phyloP scores from a whole-genome alignment of 768 basidiomycete genomes.

The Pleurotus sapidus region DNA sequence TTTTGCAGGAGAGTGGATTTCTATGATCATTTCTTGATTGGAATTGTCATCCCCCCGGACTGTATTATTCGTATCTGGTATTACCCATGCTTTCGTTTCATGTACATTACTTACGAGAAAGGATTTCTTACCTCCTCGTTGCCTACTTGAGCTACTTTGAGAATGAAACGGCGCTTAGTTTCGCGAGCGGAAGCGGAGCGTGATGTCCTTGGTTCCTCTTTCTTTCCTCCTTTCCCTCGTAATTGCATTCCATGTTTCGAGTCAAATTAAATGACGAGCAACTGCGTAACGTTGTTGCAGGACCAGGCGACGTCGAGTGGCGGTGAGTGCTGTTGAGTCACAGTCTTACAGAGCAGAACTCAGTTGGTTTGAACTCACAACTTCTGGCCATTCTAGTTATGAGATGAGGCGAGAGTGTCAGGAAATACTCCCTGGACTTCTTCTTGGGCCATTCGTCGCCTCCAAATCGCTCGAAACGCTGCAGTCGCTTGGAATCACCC shows the following conservation, averaged over 20 bases:
- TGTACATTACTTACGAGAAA: conserved; percentile 6
- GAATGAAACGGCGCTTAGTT: too few relatives aligned
- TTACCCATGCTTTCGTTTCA: conserved; percentile 10
- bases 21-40: conserved; percentile 39
- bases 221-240: background rate
- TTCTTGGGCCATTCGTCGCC: conserved; percentile 85
- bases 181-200: too few relatives aligned
- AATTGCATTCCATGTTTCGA: background rate
- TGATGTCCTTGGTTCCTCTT: background rate
- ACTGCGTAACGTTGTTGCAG: conserved; percentile 65
- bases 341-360: background rate
- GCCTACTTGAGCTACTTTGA: too few relatives aligned
- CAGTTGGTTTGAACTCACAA: background rate
- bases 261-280: conserved; percentile 32
- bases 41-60: background rate
- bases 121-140: background rate
- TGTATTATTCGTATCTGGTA: conserved; percentile 14
- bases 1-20: conserved; percentile 88
- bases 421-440: conserved; percentile 80
- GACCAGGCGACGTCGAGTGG: conserved; percentile 84
- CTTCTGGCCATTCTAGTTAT: conserved; percentile 48
- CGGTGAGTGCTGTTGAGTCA: conserved; percentile 40
- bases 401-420: conserved; percentile 97
- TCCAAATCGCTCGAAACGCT: conserved; percentile 80
- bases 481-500: conserved; percentile 64